These are phyloP conservation scores for Theobroma grandiflorum DNA, from an alignment of 441 rosid genomes.

Conservation along the genomic window DNA sequence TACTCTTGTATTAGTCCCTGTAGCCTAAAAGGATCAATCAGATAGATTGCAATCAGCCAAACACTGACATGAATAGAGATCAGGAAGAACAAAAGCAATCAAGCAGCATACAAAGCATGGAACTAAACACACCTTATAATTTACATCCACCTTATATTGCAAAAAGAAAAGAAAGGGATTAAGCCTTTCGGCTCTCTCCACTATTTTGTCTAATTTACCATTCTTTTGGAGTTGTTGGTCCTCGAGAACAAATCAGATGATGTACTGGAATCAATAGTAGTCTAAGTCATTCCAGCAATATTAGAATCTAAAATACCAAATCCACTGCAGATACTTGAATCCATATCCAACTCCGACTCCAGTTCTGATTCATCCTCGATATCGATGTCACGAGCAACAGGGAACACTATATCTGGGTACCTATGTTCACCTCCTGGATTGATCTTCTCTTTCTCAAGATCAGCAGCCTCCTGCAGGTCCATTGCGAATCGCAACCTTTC, in stretches of 20 bases:
- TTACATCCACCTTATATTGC: neutral
- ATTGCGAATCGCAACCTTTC: conserved; percentile 1
- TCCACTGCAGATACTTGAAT: neutral
- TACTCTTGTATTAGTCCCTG: no score
- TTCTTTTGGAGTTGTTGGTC: conserved; percentile 13
- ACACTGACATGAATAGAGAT: no score
- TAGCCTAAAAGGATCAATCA: no score
- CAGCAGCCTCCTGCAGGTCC: conserved; percentile 19
- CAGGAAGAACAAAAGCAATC: no score
- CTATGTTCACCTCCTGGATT: neutral
- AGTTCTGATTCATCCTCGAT: neutral
- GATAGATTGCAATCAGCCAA: neutral
- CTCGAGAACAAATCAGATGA: neutral
- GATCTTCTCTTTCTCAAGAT: neutral
- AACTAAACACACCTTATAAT: no score
- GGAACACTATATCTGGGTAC: conserved; percentile 11
- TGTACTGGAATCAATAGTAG: neutral
- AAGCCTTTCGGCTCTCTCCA: neutral
- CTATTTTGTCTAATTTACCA: neutral
- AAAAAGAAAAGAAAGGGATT: neutral
- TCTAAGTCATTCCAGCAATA: neutral
- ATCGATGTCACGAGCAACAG: neutral
- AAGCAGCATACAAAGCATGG: no score
- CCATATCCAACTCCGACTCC: neutral
- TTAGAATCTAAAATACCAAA: neutral